phyloP scores from a whole-genome alignment of 805 yeast species.

The Candida tammaniensis region DNA sequence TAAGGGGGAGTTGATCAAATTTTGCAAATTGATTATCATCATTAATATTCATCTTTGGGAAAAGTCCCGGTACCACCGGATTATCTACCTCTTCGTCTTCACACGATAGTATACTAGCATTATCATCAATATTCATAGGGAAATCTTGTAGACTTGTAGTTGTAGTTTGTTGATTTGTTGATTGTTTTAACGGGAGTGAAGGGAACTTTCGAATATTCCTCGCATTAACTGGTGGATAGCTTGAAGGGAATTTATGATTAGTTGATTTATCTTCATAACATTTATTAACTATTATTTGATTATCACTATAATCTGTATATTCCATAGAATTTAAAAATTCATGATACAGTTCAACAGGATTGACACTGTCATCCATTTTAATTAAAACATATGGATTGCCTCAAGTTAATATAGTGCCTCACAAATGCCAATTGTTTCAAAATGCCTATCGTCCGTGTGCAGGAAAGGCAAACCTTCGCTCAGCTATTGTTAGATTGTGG shows the following conservation, averaged over 20 bases:
- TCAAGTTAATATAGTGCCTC: no score
- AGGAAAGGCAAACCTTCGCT: no score
- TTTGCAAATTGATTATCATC: slow-evolving; percentile 24
- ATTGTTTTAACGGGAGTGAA: no score
- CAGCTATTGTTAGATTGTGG: no score
- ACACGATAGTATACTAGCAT: slow-evolving; percentile 3
- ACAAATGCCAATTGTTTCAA: no score
- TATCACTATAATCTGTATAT: slow-evolving; percentile 15
- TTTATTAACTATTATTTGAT: slow-evolving; percentile 12
- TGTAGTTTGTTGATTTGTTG: no score
- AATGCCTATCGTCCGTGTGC: no score
- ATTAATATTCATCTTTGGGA: slow-evolving; percentile 29
- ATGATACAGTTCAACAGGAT: slow-evolving; percentile 22
- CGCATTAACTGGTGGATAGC: slow-evolving; percentile 9
- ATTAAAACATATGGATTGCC: no score
- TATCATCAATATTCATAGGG: slow-evolving; percentile 4
- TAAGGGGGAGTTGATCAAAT: slow-evolving; percentile 25
- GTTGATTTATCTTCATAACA: background rate
- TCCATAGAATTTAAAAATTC: slow-evolving; percentile 25
- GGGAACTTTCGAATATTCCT: no score
- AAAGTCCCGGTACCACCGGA: slow-evolving; percentile 35
- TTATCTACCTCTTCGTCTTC: slow-evolving; percentile 14
- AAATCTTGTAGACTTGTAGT: no score
- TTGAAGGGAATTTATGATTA: slow-evolving; percentile 1
- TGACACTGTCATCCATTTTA: background rate